These are phyloP conservation scores for Epichloe brachyelytri DNA, from an alignment of 2,329 filamentous ascomycete species.

Conservation along the genomic window DNA sequence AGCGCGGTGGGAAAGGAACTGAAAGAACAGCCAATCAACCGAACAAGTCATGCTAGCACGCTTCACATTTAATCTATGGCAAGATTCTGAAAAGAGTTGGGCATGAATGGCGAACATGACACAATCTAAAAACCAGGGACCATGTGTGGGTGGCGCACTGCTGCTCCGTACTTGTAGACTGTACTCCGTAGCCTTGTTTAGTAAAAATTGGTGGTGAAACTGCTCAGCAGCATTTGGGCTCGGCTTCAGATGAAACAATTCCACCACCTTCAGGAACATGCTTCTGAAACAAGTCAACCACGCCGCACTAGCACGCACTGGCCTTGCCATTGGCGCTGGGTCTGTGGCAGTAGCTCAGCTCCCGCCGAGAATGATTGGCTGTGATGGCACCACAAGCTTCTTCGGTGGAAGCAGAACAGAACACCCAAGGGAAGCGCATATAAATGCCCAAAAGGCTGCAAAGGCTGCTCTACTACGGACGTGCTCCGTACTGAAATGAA, in stretches of 20 bases:
- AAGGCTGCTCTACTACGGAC: too few species aligned
- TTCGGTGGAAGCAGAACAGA: too few species aligned
- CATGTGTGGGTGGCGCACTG: not conserved
- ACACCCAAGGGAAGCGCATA: too few species aligned
- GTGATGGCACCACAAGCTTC: not conserved
- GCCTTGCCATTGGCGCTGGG: not conserved
- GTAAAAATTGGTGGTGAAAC: not conserved
- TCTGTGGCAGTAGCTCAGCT: not conserved
- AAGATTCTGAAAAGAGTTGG: not conserved
- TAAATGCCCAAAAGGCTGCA: too few species aligned
- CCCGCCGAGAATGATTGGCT: conserved; percentile 2
- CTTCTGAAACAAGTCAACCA: too few species aligned
- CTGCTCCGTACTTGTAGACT: not conserved
- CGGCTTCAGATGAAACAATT: too few species aligned
- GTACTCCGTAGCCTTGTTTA: not conserved
- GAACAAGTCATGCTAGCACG: not conserved
- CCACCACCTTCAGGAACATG: too few species aligned
- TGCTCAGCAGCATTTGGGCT: not conserved
- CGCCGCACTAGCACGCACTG: not conserved
- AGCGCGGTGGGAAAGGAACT: not conserved
- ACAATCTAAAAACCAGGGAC: not conserved
- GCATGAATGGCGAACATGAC: not conserved
- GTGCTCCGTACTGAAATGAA: too few species aligned
- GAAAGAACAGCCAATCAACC: too few species aligned
- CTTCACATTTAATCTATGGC: not conserved